Percentiles rank a stretch among this genome's conserved stretches.
These are phyloP conservation scores for baker's yeast (Saccharomyces cerevisiae) DNA, from an alignment of 805 yeast species.

Conservation along the genomic window DNA sequence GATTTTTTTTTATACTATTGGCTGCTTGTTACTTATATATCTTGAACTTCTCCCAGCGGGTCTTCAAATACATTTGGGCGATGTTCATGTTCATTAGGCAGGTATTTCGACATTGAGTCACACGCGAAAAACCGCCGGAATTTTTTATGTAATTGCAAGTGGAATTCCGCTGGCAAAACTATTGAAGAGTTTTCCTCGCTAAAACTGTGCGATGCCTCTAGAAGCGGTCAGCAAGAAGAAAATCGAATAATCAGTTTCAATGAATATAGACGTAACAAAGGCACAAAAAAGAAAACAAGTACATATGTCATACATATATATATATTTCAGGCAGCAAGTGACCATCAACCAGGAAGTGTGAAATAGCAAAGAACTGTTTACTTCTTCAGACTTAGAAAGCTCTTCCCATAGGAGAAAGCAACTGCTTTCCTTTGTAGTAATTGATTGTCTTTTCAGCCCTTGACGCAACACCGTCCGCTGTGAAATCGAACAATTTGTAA, in stretches of 20 bases:
- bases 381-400: slow-evolving; percentile 48
- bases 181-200: background rate
- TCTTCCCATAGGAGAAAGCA: slow-evolving; percentile 67
- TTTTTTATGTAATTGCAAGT: background rate
- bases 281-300: background rate
- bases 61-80: background rate
- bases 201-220: background rate
- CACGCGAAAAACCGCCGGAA: background rate
- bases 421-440: slow-evolving; percentile 69
- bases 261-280: background rate
- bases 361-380: background rate
- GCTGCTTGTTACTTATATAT: background rate
- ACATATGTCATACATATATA: background rate
- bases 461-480: slow-evolving; percentile 83
- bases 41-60: background rate
- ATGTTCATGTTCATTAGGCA: background rate
- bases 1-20: background rate
- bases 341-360: background rate
- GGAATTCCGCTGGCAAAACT: background rate
- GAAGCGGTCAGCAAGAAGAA: background rate
- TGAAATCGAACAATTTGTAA: slow-evolving; percentile 80
- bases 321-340: background rate
- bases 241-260: background rate
- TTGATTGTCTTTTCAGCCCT: slow-evolving; percentile 73
- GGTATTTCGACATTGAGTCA: background rate